These are phyloP conservation scores for Diplocarpon rosae DNA, from an alignment of 2,329 filamentous ascomycete genomes.

Conservation along the genomic window DNA sequence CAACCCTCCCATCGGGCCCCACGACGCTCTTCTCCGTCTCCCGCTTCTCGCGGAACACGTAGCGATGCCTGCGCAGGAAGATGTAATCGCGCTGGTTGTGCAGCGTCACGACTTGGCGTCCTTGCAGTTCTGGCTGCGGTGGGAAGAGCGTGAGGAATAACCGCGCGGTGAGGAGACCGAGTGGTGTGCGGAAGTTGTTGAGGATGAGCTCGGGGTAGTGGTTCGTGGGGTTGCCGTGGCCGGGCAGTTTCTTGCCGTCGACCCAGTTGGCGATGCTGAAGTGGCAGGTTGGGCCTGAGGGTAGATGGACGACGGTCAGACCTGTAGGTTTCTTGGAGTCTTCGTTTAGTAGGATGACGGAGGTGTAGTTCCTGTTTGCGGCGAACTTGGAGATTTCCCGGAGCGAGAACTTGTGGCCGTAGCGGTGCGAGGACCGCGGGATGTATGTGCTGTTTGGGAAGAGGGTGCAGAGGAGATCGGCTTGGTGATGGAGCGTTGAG, in stretches of 20 bases:
- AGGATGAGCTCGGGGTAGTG: slow-evolving; percentile 84
- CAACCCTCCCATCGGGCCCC: slow-evolving; percentile 67
- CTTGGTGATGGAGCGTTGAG: slow-evolving; percentile 77
- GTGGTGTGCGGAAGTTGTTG: slow-evolving; percentile 89
- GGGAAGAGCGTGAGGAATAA: slow-evolving; percentile 76
- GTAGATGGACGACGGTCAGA: slow-evolving; percentile 74
- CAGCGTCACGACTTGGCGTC: slow-evolving; percentile 80
- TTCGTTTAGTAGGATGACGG: slow-evolving; percentile 77
- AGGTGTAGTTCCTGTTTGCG: slow-evolving; percentile 68
- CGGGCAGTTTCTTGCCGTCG: slow-evolving; percentile 75
- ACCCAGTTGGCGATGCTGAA: slow-evolving; percentile 88
- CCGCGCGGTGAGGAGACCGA: slow-evolving; percentile 79
- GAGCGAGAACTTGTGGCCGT: slow-evolving; percentile 83
- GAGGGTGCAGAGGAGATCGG: slow-evolving; percentile 63
- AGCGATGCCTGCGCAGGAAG: slow-evolving; percentile 81
- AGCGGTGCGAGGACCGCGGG: slow-evolving; percentile 70
- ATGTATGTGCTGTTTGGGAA: slow-evolving; percentile 80
- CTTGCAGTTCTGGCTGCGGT: slow-evolving; percentile 68
- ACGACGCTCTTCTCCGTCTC: slow-evolving; percentile 79
- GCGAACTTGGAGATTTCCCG: slow-evolving; percentile 85
- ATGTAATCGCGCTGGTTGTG: slow-evolving; percentile 97
- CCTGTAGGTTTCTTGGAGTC: slow-evolving; percentile 78
- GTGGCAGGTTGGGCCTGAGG: slow-evolving; percentile 80
- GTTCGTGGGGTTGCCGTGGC: slow-evolving; percentile 78
- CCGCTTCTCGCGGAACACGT: slow-evolving; percentile 84